Conservation (phyloP, 2,329 filamentous ascomycete species). For the Bipolaris gigantea region DNA sequence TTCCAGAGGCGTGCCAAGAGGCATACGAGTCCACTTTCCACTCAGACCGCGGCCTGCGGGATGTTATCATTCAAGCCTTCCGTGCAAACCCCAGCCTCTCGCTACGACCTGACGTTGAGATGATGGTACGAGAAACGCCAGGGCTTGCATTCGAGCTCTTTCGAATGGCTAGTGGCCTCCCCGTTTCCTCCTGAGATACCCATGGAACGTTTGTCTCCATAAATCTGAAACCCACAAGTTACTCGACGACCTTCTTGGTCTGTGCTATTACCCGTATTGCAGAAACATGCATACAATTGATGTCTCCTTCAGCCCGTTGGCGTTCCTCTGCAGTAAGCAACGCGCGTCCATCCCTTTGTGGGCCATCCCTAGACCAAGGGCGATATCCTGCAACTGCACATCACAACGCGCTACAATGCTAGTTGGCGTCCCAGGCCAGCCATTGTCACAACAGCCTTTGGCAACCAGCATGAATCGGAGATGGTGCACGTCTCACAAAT, state of each 20-base stretch:
- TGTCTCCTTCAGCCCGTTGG: constrained; percentile 1
- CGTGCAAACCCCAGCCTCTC: constrained; percentile 50
- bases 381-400: background rate
- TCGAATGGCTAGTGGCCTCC: constrained; percentile 52
- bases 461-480: constrained; percentile 1
- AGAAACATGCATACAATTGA: constrained; percentile 5
- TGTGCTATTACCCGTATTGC: background rate
- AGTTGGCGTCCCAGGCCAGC: constrained; percentile 1
- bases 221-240: background rate
- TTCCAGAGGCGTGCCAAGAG: constrained; percentile 53
- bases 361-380: background rate
- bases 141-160: constrained; percentile 54
- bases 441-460: constrained; percentile 7
- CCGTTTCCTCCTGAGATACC: constrained; percentile 38
- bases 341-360: background rate
- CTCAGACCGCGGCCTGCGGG: constrained; percentile 52
- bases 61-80: constrained; percentile 53
- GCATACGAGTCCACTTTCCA: constrained; percentile 55
- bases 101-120: constrained; percentile 51
- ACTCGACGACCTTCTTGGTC: background rate
- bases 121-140: constrained; percentile 50
- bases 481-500: constrained; percentile 6
- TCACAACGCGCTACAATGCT: background rate
- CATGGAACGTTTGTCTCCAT: background rate
- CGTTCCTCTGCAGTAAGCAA: background rate